phyloP scores from a whole-genome alignment of 2,329 filamentous ascomycete genomes.

The Claviceps spartinae region DNA sequence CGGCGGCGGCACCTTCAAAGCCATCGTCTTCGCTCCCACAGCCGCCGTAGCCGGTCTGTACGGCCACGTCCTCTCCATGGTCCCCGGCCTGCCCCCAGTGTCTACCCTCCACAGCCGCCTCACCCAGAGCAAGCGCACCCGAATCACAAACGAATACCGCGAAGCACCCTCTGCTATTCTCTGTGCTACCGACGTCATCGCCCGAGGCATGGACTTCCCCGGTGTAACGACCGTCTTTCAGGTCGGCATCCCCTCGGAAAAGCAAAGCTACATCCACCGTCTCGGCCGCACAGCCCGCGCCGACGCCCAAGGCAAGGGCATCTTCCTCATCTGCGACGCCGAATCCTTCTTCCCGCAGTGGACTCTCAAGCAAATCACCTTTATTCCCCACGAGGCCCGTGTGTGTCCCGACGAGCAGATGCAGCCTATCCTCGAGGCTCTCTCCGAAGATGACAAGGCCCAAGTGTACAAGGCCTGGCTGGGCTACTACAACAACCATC shows the following conservation, averaged over 20 bases:
- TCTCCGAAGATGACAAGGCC: slow-evolving; percentile 31
- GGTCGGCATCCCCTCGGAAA: slow-evolving; percentile 42
- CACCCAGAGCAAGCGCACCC: slow-evolving; percentile 34
- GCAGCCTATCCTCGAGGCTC: slow-evolving; percentile 20
- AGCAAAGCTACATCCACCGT: slow-evolving; percentile 54
- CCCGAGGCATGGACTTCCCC: slow-evolving; percentile 61
- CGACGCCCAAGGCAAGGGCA: slow-evolving; percentile 49
- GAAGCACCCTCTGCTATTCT: slow-evolving; percentile 37
- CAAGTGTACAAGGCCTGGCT: slow-evolving; percentile 45
- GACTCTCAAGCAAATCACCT: slow-evolving; percentile 39
- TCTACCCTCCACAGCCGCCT: slow-evolving; percentile 37
- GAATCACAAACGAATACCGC: slow-evolving; percentile 51
- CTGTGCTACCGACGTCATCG: slow-evolving; percentile 57
- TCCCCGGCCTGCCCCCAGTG: slow-evolving; percentile 28
- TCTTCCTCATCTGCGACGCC: slow-evolving; percentile 39
- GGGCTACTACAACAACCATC: slow-evolving; percentile 39
- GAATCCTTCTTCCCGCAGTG: slow-evolving; percentile 38
- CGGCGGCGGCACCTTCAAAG: slow-evolving; percentile 50
- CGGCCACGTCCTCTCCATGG: slow-evolving; percentile 27
- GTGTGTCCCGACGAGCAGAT: slow-evolving; percentile 29
- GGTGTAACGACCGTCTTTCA: slow-evolving; percentile 55
- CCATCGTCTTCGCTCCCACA: slow-evolving; percentile 65
- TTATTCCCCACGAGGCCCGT: slow-evolving; percentile 32
- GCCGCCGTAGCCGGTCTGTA: slow-evolving; percentile 39
- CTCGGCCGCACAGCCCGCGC: slow-evolving; percentile 53